Evolutionary conservation across 495 filamentous ascomycete species (phyloP), one percentile per base, ranked within the genome.

Genomic region (Penicillium diatomitis): DNA sequence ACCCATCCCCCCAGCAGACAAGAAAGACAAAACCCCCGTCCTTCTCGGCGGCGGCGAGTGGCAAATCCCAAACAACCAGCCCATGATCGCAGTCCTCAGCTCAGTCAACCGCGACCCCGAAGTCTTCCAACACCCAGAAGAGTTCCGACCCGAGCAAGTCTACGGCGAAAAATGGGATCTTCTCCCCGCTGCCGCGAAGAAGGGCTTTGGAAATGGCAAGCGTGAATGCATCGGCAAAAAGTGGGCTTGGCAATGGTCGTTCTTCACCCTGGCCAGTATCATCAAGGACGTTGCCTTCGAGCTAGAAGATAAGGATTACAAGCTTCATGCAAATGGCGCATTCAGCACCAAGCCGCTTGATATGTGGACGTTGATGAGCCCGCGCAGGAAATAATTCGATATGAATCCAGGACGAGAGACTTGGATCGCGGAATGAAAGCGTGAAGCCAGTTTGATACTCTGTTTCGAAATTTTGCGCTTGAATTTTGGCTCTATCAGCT

Each of bases 141-240:
- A 69, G 5, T 88, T 88, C 71, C 66, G 62, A 51, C 84, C 84
- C 0, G 82, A 86, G 65, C 73, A 84, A 20, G 85, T 88, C 78
- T 54, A 85, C 36, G 82, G 80, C 32, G 78, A 84, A 51, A 65
- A 70, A 10, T 87, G 82, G 58, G 77, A 82, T 7, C 63, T 58
- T 27, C 58, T 86, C 37, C 83, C 82, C 0, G 51, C 62, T 4
- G 77, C 70, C 0, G 80, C 78, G 6, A 85, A 82, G 77, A 86
- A 83, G 53, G 71, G 70, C 35, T 88, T 85, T 47, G 85, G 85
- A 2, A 86, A 86, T 50, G 85, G 85, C 12, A 82, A 82, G 70
- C 62, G 85, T 35, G 73, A 74, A 53, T 88, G 85, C 50, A 76
- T 83, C 40, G 85, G 84, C 4, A 77, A 74, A 54, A 60, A 77